Conservation (phyloP, 2,329 filamentous ascomycete species). For the Aspergillus sp. region DNA sequence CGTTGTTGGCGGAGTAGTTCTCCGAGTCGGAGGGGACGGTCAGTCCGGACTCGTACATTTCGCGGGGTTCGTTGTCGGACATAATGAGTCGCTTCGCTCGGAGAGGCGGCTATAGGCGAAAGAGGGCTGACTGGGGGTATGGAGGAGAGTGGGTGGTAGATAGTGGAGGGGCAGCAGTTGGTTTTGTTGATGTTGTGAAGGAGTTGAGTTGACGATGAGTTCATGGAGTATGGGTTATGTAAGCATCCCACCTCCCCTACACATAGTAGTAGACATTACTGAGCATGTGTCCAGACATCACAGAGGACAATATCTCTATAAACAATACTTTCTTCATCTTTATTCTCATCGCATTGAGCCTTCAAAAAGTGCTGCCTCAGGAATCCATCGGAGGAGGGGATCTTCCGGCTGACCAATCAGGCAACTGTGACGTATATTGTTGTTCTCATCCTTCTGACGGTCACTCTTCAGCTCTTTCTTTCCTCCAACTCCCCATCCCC, state of each 20-base stretch:
- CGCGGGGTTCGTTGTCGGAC: constrained; percentile 30
- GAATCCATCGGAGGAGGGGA: constrained; percentile 22
- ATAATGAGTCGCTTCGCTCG: constrained; percentile 22
- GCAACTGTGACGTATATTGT: constrained; percentile 35
- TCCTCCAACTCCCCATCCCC: neutral
- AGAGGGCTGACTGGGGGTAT: neutral
- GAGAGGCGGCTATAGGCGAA: constrained; percentile 2
- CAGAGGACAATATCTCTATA: too few relatives aligned
- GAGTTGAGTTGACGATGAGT: too few relatives aligned
- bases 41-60: constrained; percentile 42
- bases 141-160: neutral
- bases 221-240: too few relatives aligned
- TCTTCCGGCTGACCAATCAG: constrained; percentile 36
- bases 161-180: too few relatives aligned
- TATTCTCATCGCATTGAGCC: too few relatives aligned
- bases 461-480: neutral
- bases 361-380: constrained; percentile 9
- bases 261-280: too few relatives aligned
- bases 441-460: neutral
- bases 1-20: constrained; percentile 44
- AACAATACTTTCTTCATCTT: too few relatives aligned
- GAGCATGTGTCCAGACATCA: too few relatives aligned
- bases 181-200: neutral
- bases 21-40: constrained; percentile 50
- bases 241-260: neutral